These are phyloP conservation scores for Lithospermum erythrorhizon DNA, from an alignment of 257 asterid species.

Conservation along the genomic window DNA sequence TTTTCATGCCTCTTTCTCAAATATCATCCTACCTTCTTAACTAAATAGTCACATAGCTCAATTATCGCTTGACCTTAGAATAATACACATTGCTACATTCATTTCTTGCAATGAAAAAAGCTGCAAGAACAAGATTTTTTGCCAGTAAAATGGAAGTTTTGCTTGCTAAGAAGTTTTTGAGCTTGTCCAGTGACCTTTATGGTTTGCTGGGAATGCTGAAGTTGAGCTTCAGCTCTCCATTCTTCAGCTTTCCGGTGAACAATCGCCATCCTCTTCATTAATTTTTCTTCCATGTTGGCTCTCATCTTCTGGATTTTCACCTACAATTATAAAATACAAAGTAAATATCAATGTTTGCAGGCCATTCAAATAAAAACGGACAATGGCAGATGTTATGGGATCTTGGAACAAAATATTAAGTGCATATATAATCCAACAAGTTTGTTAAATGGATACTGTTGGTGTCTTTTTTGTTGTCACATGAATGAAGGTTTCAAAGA, in stretches of 20 bases:
- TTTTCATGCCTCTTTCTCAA: no score
- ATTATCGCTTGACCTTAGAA: background rate
- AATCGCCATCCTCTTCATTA: slow-evolving; percentile 85
- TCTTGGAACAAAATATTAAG: background rate
- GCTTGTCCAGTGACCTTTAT: slow-evolving; percentile 42
- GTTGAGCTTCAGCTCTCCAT: slow-evolving; percentile 62
- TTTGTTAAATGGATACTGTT: background rate
- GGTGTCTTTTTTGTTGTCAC: background rate
- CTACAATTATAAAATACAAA: slow-evolving; percentile 22
- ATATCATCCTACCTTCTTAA: no score
- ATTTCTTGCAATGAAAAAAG: slow-evolving; percentile 67
- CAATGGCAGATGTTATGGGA: background rate
- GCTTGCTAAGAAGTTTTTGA: slow-evolving; percentile 29
- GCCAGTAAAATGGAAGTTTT: slow-evolving; percentile 27
- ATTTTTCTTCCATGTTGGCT: slow-evolving; percentile 72
- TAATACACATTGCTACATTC: slow-evolving; percentile 7
- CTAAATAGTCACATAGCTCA: no score
- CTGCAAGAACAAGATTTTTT: slow-evolving; percentile 44
- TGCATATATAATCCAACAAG: background rate
- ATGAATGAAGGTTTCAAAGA: background rate
- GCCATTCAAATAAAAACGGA: no score
- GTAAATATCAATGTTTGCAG: background rate
- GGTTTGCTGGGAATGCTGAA: slow-evolving; percentile 72
- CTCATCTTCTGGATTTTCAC: slow-evolving; percentile 93
- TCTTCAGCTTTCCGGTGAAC: slow-evolving; percentile 94